Evolutionary conservation across 805 yeast genomes (phyloP), one percentile per base, ranked within the genome.

Genomic region (Peterozyma toletana): DNA sequence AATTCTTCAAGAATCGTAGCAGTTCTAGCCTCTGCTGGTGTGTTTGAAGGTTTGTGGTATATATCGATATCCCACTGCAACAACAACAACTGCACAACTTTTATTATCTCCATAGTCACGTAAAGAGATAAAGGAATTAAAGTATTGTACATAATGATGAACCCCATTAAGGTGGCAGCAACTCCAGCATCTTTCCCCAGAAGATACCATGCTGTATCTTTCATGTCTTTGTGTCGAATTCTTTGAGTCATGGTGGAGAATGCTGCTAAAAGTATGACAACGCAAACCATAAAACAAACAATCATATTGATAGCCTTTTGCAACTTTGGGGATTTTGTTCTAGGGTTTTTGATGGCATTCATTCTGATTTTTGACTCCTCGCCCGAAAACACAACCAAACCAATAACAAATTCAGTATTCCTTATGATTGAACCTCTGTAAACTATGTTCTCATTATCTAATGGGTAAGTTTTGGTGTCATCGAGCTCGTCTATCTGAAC

Each of bases 111-210:
- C 88, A 91, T 86, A 0, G 98, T 89, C 16, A 93, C 98, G 58
- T 93, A 95, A 29, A 93, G 73, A 0, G 98, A 91, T 30, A 93
- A 68, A 0, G 99, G 99, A 57, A 93, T 93, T 67, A 93, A 75
- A 0, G 99, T 93, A 60, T 93, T 93, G 67, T 84, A 91, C 98
- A 93, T 91, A 68, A 93, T 91, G 50, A 93, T 83, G 62, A 86
- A 95, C 2, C 98, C 89, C 96, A 93, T 90, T 40, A 93, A 72
- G 0, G 95, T 86, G 1, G 96, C 85, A 2, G 95, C 91, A 16
- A 78, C 75, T 17, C 96, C 95, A 0, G 83, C 96, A 51, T 86
- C 93, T 53, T 77, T 71, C 3, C 75, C 77, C 38, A 66, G 63
- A 27, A 89, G 60, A 57, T 90, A 95, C 97, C 97, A 89, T 43